A percentile compares a stretch with the other conserved stretches of the same genome.
Evolutionary conservation across 768 basidiomycete genomes (phyloP).

Genomic region (Russula sp.): DNA sequence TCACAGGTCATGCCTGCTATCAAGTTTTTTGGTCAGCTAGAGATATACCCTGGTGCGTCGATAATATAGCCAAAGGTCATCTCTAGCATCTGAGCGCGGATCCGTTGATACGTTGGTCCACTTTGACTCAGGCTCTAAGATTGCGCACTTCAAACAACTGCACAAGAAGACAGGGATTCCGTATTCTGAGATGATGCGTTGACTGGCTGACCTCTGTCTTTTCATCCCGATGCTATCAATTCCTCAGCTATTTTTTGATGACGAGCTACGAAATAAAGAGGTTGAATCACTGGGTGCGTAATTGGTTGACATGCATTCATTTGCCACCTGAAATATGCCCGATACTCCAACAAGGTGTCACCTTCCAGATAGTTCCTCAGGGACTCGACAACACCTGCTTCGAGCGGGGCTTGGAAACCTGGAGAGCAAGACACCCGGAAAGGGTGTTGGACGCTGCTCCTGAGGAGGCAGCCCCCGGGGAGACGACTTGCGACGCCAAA

Average conservation of each 20-base stretch:
- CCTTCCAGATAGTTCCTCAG: constrained; percentile 63
- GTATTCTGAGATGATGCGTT: constrained; percentile 69
- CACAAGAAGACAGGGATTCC: constrained; percentile 70
- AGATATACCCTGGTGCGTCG: constrained; percentile 63
- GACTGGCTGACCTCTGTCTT: not conserved
- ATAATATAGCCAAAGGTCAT: not conserved
- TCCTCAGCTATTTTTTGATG: constrained; percentile 14
- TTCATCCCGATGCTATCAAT: not conserved
- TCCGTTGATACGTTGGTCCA: not conserved
- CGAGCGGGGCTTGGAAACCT: constrained; percentile 62
- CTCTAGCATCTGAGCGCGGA: not conserved
- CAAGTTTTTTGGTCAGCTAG: constrained; percentile 60
- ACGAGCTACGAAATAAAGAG: constrained; percentile 14
- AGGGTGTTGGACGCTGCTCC: not conserved
- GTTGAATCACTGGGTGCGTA: constrained; percentile 38
- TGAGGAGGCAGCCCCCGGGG: not conserved
- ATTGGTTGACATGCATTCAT: not conserved
- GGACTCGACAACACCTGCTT: constrained; percentile 60
- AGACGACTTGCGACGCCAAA: not conserved
- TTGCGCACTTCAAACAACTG: constrained; percentile 33
- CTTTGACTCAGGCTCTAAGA: constrained; percentile 58
- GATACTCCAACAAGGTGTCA: constrained; percentile 51
- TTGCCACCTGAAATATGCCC: not conserved
- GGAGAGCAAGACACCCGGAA: constrained; percentile 49
- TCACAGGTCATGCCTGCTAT: constrained; percentile 42